These are phyloP conservation scores for Corynascus novoguineensis DNA, from an alignment of 495 filamentous ascomycete genomes.

Conservation along the genomic window DNA sequence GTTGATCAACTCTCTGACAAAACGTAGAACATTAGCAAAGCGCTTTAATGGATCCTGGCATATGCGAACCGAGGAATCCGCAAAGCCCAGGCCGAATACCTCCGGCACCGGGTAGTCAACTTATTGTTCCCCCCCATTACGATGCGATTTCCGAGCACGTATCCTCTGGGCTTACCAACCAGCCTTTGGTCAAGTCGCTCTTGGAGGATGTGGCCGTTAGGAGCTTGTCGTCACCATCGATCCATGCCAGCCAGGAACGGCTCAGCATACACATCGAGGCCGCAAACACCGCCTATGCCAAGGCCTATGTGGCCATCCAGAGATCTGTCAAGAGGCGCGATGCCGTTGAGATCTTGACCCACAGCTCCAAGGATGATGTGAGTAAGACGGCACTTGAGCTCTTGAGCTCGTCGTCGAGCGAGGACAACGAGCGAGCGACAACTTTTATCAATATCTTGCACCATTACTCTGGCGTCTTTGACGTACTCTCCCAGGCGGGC, in stretches of 20 bases:
- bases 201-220: constrained; percentile 10
- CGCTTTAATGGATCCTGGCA: constrained; percentile 3
- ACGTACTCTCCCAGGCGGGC: constrained; percentile 13
- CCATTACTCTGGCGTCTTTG: constrained; percentile 18
- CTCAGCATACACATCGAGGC: constrained; percentile 5
- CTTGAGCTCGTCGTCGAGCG: neutral
- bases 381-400: constrained; percentile 11
- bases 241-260: neutral
- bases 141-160: neutral
- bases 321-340: constrained; percentile 9
- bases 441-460: constrained; percentile 14
- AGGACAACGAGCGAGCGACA: constrained; percentile 3
- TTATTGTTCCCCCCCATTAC: neutral
- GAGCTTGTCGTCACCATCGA: constrained; percentile 11
- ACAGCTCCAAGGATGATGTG: constrained; percentile 10
- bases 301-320: constrained; percentile 10
- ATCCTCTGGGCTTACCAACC: neutral
- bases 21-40: neutral
- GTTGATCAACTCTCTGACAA: neutral
- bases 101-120: neutral
- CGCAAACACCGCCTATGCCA: constrained; percentile 11
- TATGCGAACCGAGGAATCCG: neutral
- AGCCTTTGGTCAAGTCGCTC: neutral
- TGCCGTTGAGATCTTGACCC: neutral
- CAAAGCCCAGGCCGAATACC: neutral